Conservation (phyloP, 2,329 filamentous ascomycete species). For the Juglanconis oblonga region DNA sequence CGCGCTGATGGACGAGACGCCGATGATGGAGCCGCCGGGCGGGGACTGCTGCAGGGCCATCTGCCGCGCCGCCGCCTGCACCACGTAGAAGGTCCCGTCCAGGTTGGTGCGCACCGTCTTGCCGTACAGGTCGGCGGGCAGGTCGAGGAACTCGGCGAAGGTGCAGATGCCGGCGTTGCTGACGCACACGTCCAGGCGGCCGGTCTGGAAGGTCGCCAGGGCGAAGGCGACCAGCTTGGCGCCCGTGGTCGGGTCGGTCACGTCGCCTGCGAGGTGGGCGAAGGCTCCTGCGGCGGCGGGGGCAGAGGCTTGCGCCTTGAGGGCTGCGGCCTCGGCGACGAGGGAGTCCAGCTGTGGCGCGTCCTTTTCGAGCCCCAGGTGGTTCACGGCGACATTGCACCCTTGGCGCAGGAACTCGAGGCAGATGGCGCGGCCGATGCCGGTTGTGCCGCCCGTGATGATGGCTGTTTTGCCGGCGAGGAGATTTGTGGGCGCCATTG, state of each 20-base stretch:
- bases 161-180: conserved; percentile 87
- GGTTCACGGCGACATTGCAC: conserved; percentile 76
- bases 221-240: conserved; percentile 63
- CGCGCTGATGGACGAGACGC: conserved; percentile 69
- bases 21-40: conserved; percentile 76
- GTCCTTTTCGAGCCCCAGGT: conserved; percentile 61
- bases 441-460: conserved; percentile 83
- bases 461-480: conserved; percentile 75
- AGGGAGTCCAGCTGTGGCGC: conserved; percentile 50
- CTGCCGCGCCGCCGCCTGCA: conserved; percentile 79
- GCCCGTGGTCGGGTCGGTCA: conserved; percentile 71
- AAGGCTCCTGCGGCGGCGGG: conserved; percentile 53
- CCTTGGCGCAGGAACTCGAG: conserved; percentile 77
- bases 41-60: conserved; percentile 65
- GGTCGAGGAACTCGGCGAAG: conserved; percentile 80
- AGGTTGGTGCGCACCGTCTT: conserved; percentile 78
- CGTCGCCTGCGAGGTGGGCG: conserved; percentile 71
- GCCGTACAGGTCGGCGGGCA: conserved; percentile 67
- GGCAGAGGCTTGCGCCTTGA: conserved; percentile 30
- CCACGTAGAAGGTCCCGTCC: conserved; percentile 82
- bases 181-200: conserved; percentile 72
- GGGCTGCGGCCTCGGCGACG: conserved; percentile 46
- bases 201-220: conserved; percentile 55
- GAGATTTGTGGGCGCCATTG: conserved; percentile 50
- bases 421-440: conserved; percentile 82